These are phyloP conservation scores for Trichaptum fuscoviolaceum DNA, from an alignment of 768 basidiomycete genomes.

Conservation along the genomic window DNA sequence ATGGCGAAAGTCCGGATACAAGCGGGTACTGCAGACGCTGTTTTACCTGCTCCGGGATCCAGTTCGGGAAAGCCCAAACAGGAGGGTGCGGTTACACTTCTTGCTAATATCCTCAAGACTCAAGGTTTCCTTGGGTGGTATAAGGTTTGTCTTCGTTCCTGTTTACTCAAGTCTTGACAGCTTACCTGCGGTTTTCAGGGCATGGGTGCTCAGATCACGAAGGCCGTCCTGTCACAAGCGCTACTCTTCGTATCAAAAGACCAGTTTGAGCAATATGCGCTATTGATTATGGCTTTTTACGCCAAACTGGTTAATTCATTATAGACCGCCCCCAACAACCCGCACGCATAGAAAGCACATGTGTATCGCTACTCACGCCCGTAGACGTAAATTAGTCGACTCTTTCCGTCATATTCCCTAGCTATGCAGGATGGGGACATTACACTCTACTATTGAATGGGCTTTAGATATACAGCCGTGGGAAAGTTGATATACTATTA, in stretches of 20 bases:
- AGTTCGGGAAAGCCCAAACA: slow-evolving; percentile 44
- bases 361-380: slow-evolving; percentile 16
- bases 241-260: slow-evolving; percentile 97
- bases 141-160: slow-evolving; percentile 52
- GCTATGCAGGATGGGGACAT: too few relatives aligned
- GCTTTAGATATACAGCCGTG: background rate
- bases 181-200: slow-evolving; percentile 45
- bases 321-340: slow-evolving; percentile 16
- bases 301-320: slow-evolving; percentile 24
- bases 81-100: slow-evolving; percentile 71
- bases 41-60: slow-evolving; percentile 32
- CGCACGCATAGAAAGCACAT: slow-evolving; percentile 6
- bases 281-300: slow-evolving; percentile 58
- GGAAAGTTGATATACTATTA: background rate
- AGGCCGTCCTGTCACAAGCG: slow-evolving; percentile 94
- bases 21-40: slow-evolving; percentile 63
- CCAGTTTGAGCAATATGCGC: slow-evolving; percentile 87
- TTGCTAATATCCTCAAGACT: slow-evolving; percentile 61
- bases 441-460: background rate
- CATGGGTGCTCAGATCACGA: slow-evolving; percentile 93
- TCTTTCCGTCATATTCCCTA: too few relatives aligned
- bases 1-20: slow-evolving; percentile 97
- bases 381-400: background rate
- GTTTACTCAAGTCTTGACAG: slow-evolving; percentile 4
- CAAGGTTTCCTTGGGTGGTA: slow-evolving; percentile 95